These are phyloP conservation scores for Polytolypa hystricis DNA, from an alignment of 2,329 filamentous ascomycete species.

Conservation along the genomic window DNA sequence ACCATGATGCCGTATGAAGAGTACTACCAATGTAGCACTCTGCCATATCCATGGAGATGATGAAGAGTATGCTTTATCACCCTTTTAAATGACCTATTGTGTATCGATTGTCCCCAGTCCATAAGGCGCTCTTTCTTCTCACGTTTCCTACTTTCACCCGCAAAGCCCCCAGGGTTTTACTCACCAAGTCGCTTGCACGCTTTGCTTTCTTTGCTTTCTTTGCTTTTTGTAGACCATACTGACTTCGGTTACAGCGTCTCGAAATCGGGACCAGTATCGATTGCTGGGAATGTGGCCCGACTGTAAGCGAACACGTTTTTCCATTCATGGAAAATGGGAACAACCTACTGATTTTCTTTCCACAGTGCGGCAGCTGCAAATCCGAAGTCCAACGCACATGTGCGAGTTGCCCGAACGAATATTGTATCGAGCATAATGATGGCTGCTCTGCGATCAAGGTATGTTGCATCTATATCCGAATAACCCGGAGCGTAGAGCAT, in stretches of 20 bases:
- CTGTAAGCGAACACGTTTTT: constrained; percentile 42
- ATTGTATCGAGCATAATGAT: constrained; percentile 75
- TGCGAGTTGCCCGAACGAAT: constrained; percentile 61
- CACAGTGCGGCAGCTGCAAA: constrained; percentile 66
- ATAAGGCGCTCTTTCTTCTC: constrained; percentile 12
- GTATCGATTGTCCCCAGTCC: background rate
- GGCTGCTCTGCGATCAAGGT: constrained; percentile 57
- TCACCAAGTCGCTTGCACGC: constrained; percentile 1
- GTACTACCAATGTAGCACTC: constrained; percentile 4
- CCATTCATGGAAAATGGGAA: background rate
- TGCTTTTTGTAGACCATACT: background rate
- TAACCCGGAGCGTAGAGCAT: too few relatives aligned
- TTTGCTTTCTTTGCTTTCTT: background rate
- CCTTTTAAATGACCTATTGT: constrained; percentile 39
- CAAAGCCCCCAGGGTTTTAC: too few relatives aligned
- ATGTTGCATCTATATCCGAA: too few relatives aligned
- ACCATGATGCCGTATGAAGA: constrained; percentile 7
- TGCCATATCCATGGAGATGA: constrained; percentile 9
- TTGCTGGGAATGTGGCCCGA: constrained; percentile 80
- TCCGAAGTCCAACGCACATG: constrained; percentile 60
- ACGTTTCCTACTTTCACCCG: background rate
- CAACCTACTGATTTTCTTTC: background rate
- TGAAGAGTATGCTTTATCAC: constrained; percentile 11
- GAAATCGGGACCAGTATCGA: constrained; percentile 48
- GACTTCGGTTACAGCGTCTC: constrained; percentile 14